Evolutionary conservation across 2,329 filamentous ascomycete genomes (phyloP).

Genomic region (Alternaria solani): DNA sequence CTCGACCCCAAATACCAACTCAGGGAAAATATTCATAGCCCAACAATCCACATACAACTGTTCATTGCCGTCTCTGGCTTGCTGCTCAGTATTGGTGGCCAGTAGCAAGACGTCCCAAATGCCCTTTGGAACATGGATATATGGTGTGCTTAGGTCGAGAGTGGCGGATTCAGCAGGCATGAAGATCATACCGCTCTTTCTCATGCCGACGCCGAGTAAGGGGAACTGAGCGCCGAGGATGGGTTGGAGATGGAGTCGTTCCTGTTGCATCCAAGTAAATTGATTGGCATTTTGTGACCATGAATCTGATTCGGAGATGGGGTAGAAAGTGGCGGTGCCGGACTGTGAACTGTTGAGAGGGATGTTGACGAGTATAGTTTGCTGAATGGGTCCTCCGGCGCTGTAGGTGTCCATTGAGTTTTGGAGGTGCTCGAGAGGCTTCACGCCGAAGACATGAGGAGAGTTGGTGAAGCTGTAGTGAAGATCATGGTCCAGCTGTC

Average conservation of each 20-base stretch:
- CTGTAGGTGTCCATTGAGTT: background rate
- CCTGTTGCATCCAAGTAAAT: constrained; percentile 5
- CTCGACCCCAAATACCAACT: constrained; percentile 26
- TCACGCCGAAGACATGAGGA: background rate
- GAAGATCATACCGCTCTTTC: constrained; percentile 27
- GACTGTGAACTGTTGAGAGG: constrained; percentile 3
- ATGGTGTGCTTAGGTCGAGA: constrained; percentile 24
- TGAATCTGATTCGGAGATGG: background rate
- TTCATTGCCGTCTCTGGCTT: background rate
- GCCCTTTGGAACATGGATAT: constrained; percentile 18
- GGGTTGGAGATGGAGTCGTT: background rate
- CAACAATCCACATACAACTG: constrained; percentile 23
- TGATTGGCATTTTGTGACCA: background rate
- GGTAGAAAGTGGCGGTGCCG: constrained; percentile 8
- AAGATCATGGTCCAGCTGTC: constrained; percentile 15
- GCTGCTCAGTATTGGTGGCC: constrained; percentile 16
- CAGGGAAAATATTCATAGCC: constrained; percentile 16
- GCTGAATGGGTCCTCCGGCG: background rate
- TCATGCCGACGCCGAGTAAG: constrained; percentile 19
- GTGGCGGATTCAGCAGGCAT: constrained; percentile 12
- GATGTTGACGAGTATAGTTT: constrained; percentile 7
- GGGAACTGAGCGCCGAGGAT: constrained; percentile 8
- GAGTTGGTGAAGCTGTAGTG: constrained; percentile 10
- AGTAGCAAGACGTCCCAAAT: constrained; percentile 28
- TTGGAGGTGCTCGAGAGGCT: constrained; percentile 8